Evolutionary conservation across 2,329 filamentous ascomycete genomes (phyloP), one percentile per base, ranked within the genome.

Genomic region (Aureobasidium musti): DNA sequence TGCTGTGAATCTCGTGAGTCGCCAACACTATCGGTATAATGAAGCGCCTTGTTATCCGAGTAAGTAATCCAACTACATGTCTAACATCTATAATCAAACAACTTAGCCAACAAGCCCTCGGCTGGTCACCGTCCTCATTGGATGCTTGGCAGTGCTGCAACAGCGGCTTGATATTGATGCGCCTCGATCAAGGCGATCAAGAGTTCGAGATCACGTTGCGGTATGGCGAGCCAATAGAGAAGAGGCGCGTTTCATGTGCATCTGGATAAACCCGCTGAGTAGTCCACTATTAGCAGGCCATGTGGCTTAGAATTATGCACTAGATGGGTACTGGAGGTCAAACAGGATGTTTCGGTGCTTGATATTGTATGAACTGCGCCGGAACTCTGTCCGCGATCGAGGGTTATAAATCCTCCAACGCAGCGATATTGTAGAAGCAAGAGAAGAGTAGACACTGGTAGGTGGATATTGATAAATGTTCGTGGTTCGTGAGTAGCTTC

Each of bases 101-200:
- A 14, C n/a, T 49, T n/a, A 33, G 45, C 59, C 59, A 52, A 35
- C 59, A 23, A 47, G 37, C 49, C 43, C 30, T 52, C 35, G 45
- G 59, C 59, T 52, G 59, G 28, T 52, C 17, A 13, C 33, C 6
- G 13, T n/a, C 33, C n/a, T 23, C 35, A 52, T 63, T 63, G 59
- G 45, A 28, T 19, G 33, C 45, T 63, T 33, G 43, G 45, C 13
- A 52, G 35, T 30, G 11, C 30, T 52, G 45, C 59, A 63, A 28
- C 43, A 50, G 45, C 59, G 59, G 59, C 43, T 61, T 5, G 43
- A 49, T 19, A 61, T 61, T 47, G 43, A 61, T 37, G 28, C 41
- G 57, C 41, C 59, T 39, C 21, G 30, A 30, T 28, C 23, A 63
- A 63, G 59, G 59, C 59, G 21, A 52, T 50, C 59, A 52, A 37